These are phyloP conservation scores for Cercis canadensis DNA, from an alignment of 306 rosid genomes.

Conservation along the genomic window DNA sequence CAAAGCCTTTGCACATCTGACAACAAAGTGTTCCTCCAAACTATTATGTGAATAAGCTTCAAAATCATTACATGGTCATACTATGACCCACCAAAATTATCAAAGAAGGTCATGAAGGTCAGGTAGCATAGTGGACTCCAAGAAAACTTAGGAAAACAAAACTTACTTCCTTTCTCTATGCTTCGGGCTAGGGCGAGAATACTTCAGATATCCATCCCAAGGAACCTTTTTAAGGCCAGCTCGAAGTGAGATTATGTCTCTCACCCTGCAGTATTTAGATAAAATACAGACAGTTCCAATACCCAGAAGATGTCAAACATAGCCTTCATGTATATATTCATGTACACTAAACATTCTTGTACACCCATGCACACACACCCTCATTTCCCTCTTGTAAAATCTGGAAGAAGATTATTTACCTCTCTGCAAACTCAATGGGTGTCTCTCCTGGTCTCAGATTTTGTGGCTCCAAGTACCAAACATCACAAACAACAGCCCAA, in stretches of 20 bases:
- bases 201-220: constrained; percentile 92
- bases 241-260: constrained; percentile 72
- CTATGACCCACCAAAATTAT: background rate
- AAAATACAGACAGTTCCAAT: constrained; percentile 14
- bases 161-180: constrained; percentile 70
- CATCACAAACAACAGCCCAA: constrained; percentile 94
- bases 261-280: constrained; percentile 57
- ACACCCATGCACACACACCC: background rate
- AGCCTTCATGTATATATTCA: background rate
- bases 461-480: constrained; percentile 92
- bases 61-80: constrained; percentile 22
- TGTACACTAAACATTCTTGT: background rate
- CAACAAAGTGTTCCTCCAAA: background rate
- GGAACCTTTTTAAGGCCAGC: constrained; percentile 89
- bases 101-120: background rate
- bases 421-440: constrained; percentile 84
- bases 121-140: background rate
- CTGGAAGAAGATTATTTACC: constrained; percentile 44
- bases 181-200: constrained; percentile 86
- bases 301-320: constrained; percentile 13
- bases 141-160: constrained; percentile 2
- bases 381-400: background rate
- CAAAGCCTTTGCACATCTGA: background rate
- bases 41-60: background rate
- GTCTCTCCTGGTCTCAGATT: constrained; percentile 76